Evolutionary conservation across 2,329 filamentous ascomycete genomes (phyloP).

Genomic region (Penicillium sp.): DNA sequence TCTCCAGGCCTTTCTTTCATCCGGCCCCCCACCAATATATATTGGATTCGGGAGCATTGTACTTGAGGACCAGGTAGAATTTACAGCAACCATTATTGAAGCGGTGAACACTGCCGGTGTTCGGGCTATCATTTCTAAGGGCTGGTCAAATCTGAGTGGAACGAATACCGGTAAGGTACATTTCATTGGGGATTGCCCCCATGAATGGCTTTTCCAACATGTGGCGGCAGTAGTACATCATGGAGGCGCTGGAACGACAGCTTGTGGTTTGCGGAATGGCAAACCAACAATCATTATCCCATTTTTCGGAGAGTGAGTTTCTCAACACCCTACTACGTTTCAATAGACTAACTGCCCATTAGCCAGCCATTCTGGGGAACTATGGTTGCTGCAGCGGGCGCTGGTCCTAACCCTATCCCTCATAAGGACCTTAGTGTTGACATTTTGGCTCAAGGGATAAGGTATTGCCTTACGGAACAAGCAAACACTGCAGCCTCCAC

Average conservation of each 20-base stretch:
- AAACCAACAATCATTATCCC: slow-evolving; percentile 55
- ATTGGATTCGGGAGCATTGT: not conserved
- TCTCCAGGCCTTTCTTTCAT: not conserved
- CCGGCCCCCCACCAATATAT: not conserved
- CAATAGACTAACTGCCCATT: not conserved
- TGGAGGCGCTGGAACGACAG: slow-evolving; percentile 35
- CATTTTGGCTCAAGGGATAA: slow-evolving; percentile 48
- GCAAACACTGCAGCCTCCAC: slow-evolving; percentile 27
- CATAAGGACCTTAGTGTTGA: slow-evolving; percentile 39
- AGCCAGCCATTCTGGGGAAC: slow-evolving; percentile 54
- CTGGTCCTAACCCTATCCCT: slow-evolving; percentile 50
- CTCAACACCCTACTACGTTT: not conserved
- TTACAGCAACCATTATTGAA: not conserved
- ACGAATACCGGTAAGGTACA: slow-evolving; percentile 41
- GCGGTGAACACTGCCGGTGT: not conserved
- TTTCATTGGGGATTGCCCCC: slow-evolving; percentile 55
- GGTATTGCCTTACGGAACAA: slow-evolving; percentile 36
- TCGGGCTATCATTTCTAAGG: not conserved
- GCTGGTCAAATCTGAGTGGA: slow-evolving; percentile 14
- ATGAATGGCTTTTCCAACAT: slow-evolving; percentile 58
- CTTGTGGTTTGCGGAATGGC: slow-evolving; percentile 52
- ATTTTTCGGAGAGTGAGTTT: slow-evolving; percentile 52
- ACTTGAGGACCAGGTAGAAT: not conserved
- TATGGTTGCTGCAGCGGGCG: slow-evolving; percentile 50
- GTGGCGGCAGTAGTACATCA: slow-evolving; percentile 56